Evolutionary conservation across 768 basidiomycete genomes (phyloP).

Genomic region (Kwoniella bestiolae): DNA sequence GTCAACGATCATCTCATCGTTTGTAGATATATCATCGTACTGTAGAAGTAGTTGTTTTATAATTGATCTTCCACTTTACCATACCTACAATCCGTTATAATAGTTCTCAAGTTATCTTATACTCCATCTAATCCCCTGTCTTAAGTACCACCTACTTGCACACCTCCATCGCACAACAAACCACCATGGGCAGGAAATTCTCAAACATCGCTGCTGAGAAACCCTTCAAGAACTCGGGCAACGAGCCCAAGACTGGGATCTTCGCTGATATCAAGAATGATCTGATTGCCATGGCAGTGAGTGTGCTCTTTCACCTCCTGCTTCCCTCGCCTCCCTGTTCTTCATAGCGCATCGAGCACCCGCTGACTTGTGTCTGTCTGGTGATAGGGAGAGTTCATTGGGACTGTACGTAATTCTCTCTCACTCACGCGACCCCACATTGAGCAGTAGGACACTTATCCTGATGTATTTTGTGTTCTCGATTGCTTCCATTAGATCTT

Average conservation of each 20-base stretch:
- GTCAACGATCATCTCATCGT: background rate
- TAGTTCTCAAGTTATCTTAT: too few relatives aligned
- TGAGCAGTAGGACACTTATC: too few relatives aligned
- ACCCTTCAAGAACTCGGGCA: constrained; percentile 1
- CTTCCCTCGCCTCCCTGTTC: background rate
- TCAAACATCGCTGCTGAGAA: constrained; percentile 8
- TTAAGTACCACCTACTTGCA: background rate
- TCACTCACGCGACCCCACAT: too few relatives aligned
- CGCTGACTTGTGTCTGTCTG: background rate
- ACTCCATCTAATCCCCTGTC: too few relatives aligned
- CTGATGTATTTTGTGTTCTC: background rate
- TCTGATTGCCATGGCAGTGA: constrained; percentile 28
- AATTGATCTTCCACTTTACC: too few relatives aligned
- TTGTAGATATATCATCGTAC: background rate
- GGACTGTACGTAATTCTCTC: constrained; percentile 28
- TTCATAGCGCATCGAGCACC: background rate
- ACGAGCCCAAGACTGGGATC: constrained; percentile 8
- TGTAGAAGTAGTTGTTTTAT: background rate
- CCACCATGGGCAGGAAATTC: background rate
- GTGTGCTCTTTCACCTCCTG: constrained; percentile 1
- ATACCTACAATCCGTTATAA: too few relatives aligned
- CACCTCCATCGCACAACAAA: background rate
- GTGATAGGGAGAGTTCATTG: constrained; percentile 49
- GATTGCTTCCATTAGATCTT: constrained; percentile 20
- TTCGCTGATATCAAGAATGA: constrained; percentile 30